Evolutionary conservation across 352 stramenopile genomes (phyloP).

Genomic region (Pythium brachiatum): DNA sequence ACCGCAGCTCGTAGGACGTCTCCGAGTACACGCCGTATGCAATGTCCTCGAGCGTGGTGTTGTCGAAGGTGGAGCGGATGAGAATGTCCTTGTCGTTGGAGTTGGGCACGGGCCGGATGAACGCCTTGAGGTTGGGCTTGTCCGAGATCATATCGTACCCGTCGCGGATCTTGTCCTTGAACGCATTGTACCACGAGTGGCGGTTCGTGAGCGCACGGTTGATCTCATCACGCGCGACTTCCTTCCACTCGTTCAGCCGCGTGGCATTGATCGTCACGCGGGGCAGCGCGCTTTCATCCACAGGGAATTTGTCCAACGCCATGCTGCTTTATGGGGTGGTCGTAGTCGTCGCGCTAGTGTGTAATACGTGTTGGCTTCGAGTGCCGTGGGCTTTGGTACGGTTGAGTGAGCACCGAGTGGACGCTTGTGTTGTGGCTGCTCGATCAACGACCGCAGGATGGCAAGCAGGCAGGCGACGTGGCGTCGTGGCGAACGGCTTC

Average conservation of each 20-base stretch:
- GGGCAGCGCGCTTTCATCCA: constrained; percentile 29
- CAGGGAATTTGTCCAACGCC: constrained; percentile 28
- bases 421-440: background rate
- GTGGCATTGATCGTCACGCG: constrained; percentile 24
- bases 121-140: constrained; percentile 31
- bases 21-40: constrained; percentile 32
- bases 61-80: constrained; percentile 30
- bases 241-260: constrained; percentile 29
- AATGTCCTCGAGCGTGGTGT: constrained; percentile 39
- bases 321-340: constrained; percentile 7
- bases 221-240: constrained; percentile 35
- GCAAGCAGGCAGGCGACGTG: background rate
- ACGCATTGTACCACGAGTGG: constrained; percentile 44
- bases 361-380: background rate
- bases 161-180: constrained; percentile 31
- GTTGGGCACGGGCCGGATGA: constrained; percentile 27
- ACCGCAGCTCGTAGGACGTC: constrained; percentile 37
- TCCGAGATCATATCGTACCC: constrained; percentile 33
- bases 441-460: background rate
- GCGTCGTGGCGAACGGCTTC: background rate
- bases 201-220: constrained; percentile 27
- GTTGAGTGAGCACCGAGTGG: too few species aligned
- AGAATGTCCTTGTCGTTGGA: constrained; percentile 37
- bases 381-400: background rate
- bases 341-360: too few species aligned